Base-by-base conservation (phyloP, 192 early-diverging fungal species). In the Coemansia sp. region DNA sequence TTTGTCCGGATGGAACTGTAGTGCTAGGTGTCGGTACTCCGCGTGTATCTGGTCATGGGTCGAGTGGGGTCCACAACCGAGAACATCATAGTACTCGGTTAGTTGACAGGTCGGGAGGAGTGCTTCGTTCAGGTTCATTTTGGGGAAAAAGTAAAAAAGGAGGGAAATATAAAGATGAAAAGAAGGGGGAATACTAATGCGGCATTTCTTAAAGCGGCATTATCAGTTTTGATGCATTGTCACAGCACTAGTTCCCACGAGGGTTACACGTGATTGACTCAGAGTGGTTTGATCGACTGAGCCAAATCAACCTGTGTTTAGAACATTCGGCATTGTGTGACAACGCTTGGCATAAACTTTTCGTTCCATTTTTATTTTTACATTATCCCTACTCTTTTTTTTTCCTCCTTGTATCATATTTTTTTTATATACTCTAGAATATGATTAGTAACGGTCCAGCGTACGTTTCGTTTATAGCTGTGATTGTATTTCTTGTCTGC, bases 1-100 rank as follows among this genome's bases (percentile, higher is more conserved):
- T 13, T 69, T 75, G 70, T 80, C 78, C 0, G 78, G 78, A 21
- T 80, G 78, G 37, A 44, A 49, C 32, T 35, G 58, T 2, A 40
- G 69, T 1, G 78, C 78, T 2, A 59, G 52, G 11, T 37, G 39
- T 14, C 67, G 66, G 35, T 70, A 80, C 60, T 75, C 66, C 3
- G 63, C 30, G 26, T 75, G 78, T 17, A 80, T 75, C 46, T 80
- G 70, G 30, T 57, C 67, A 2, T 8, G 42, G 6, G 39, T 37
- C 1, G 78, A 72, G 63, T 69, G 59, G 8, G 63, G 73, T 16
- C 63, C 44, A 46, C 78, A 75, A 14, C 66, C 67, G 4, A 80
- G 61, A 8, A 75, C 38, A 30, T 80, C 78, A 19, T 80, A 80
- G 52, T 70, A 80, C 8, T 49, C 47, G 47, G 47, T 37, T 37